Percentiles rank a stretch among this genome's conserved stretches.
These are phyloP conservation scores for Solanum sparsipilum DNA, from an alignment of 257 asterid genomes.

Conservation along the genomic window DNA sequence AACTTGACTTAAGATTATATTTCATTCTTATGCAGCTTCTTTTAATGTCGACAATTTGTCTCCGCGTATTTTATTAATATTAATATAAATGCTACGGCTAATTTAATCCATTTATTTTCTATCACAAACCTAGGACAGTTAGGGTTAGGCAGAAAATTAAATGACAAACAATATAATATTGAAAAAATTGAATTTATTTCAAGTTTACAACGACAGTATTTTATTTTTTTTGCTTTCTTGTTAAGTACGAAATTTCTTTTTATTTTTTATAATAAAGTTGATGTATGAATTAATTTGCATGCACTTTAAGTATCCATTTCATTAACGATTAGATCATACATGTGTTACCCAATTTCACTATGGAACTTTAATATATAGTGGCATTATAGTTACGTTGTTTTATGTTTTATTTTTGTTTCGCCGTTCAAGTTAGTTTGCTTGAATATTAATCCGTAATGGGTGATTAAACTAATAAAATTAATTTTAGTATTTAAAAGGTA, in stretches of 20 bases:
- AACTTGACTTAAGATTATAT: not conserved
- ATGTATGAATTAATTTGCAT: not conserved
- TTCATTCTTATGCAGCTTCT: not conserved
- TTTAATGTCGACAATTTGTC: not conserved
- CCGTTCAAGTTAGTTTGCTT: not conserved
- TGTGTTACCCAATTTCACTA: not conserved
- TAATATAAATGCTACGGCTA: not conserved
- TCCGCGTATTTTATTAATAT: not conserved
- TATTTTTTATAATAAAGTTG: no score
- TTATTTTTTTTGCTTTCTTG: no score
- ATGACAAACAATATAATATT: no score
- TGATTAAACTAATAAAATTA: not conserved
- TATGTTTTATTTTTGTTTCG: not conserved
- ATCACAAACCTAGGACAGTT: not conserved
- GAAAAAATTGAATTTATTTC: not conserved
- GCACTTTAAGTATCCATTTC: not conserved
- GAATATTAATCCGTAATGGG: not conserved
- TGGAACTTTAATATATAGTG: not conserved
- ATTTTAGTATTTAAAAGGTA: not conserved
- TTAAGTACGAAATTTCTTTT: no score
- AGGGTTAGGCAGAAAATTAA: not conserved
- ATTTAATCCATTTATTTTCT: not conserved
- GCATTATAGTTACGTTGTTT: not conserved
- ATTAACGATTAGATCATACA: no score
- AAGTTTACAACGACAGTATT: not conserved